A percentile compares a stretch with the other conserved stretches of the same genome.
Evolutionary conservation across 2,329 filamentous ascomycete genomes (phyloP).

Genomic region (Xylaria sp.): DNA sequence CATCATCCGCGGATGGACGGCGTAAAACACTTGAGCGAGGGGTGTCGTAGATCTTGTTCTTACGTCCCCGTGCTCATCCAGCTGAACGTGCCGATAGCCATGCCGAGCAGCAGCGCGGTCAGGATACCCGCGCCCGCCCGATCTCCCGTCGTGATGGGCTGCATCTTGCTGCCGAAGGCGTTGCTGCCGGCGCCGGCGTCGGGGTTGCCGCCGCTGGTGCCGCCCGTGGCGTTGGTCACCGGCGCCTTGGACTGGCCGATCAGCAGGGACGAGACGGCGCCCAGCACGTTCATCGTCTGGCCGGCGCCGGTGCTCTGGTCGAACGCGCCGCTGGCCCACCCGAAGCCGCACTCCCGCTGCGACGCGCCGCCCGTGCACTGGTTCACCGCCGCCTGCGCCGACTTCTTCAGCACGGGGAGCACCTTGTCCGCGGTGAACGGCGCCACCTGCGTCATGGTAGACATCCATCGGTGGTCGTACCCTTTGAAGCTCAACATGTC

Average conservation of each 20-base stretch:
- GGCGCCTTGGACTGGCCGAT: slow-evolving; percentile 46
- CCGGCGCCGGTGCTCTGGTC: slow-evolving; percentile 61
- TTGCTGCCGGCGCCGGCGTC: slow-evolving; percentile 44
- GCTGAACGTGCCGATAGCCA: slow-evolving; percentile 45
- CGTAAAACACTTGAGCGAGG: no score
- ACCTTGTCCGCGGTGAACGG: slow-evolving; percentile 42
- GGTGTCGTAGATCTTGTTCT: no score
- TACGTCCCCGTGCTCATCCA: slow-evolving; percentile 52
- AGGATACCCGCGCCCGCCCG: slow-evolving; percentile 52
- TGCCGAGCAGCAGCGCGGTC: slow-evolving; percentile 48
- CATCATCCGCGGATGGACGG: no score
- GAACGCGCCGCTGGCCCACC: slow-evolving; percentile 49
- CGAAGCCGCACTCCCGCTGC: slow-evolving; percentile 51
- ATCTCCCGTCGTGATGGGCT: slow-evolving; percentile 47
- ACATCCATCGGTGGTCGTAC: slow-evolving; percentile 57
- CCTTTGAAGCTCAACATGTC: slow-evolving; percentile 64
- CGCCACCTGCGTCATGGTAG: slow-evolving; percentile 45
- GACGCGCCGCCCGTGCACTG: slow-evolving; percentile 40
- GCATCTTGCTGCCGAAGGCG: slow-evolving; percentile 37
- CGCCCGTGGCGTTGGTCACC: slow-evolving; percentile 52
- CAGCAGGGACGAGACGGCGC: slow-evolving; percentile 57
- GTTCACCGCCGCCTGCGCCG: slow-evolving; percentile 44
- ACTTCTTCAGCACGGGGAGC: slow-evolving; percentile 41
- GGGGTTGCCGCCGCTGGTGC: slow-evolving; percentile 51
- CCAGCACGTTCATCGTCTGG: slow-evolving; percentile 62